Evolutionary conservation across 2,329 filamentous ascomycete genomes (phyloP).

Genomic region (Dactylella cylindrospora): DNA sequence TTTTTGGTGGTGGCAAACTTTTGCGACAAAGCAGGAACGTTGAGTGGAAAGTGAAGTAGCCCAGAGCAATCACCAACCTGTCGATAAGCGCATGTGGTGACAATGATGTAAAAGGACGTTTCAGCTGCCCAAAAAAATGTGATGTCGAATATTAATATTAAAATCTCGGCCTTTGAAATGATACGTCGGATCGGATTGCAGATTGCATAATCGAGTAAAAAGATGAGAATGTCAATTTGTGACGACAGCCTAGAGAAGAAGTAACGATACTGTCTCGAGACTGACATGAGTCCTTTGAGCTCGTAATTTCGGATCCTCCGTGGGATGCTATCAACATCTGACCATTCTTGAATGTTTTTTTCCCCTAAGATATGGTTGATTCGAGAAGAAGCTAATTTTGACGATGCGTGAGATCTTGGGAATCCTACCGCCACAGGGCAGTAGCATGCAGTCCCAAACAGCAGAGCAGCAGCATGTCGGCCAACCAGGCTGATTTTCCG

Average conservation of each 20-base stretch:
- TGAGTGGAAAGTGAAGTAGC: no score
- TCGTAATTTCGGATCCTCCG: not conserved
- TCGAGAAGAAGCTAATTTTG: no score
- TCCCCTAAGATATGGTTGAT: not conserved
- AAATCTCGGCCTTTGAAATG: constrained; percentile 2
- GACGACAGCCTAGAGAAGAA: constrained; percentile 27
- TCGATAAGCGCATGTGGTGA: constrained; percentile 27
- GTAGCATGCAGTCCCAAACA: no score
- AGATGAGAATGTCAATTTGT: constrained; percentile 14
- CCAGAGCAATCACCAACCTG: constrained; percentile 26
- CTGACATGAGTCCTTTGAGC: constrained; percentile 10
- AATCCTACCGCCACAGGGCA: constrained; percentile 7
- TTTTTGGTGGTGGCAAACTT: not conserved
- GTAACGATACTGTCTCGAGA: constrained; percentile 37
- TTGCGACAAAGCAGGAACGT: constrained; percentile 10
- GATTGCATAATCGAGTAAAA: not conserved
- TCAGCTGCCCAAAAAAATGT: no score
- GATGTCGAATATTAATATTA: no score
- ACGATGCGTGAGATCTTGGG: constrained; percentile 2
- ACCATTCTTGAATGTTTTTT: constrained; percentile 6
- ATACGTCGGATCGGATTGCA: constrained; percentile 7
- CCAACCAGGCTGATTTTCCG: constrained; percentile 32
- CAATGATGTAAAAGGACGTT: constrained; percentile 5
- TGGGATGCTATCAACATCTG: not conserved
- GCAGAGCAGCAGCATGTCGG: no score